phyloP scores from a whole-genome alignment of 352 stramenopile species.

The Phytophthora idaei region DNA sequence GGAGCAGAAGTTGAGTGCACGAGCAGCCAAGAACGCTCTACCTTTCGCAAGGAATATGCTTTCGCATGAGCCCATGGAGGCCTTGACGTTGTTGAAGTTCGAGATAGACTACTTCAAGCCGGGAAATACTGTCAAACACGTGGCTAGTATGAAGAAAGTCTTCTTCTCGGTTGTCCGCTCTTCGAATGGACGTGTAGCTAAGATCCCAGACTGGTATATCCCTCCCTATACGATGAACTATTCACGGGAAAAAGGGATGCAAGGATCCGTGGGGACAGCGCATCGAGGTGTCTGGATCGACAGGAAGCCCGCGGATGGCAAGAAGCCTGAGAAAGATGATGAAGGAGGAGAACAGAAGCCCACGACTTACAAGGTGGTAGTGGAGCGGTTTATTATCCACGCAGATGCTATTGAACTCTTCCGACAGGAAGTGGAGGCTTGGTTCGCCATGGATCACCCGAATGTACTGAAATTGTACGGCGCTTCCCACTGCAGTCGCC shows the following conservation, averaged over 20 bases:
- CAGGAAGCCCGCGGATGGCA: conserved; percentile 11
- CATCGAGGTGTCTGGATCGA: conserved; percentile 27
- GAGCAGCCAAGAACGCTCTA: conserved; percentile 34
- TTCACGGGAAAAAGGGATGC: conserved; percentile 9
- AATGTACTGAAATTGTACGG: conserved; percentile 32
- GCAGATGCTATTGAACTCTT: conserved; percentile 34
- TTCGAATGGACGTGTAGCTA: conserved; percentile 36
- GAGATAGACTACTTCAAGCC: conserved; percentile 41
- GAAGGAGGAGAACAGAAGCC: background rate
- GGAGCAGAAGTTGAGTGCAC: conserved; percentile 15
- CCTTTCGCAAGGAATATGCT: conserved; percentile 34
- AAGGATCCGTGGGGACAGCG: conserved; percentile 17
- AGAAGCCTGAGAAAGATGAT: conserved; percentile 11
- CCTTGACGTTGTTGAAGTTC: conserved; percentile 41
- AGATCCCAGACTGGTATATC: conserved; percentile 40
- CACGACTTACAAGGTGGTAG: conserved; percentile 15
- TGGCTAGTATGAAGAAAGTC: conserved; percentile 40
- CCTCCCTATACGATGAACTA: conserved; percentile 29
- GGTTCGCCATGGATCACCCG: conserved; percentile 17
- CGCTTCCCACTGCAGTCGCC: conserved; percentile 33
- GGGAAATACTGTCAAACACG: conserved; percentile 29
- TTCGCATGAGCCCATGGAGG: conserved; percentile 39
- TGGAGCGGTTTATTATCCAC: conserved; percentile 23
- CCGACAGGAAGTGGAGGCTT: conserved; percentile 31
- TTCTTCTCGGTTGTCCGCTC: conserved; percentile 42